phyloP scores from a whole-genome alignment of 2,329 filamentous ascomycete species.

The Pezicula neosporulosa region DNA sequence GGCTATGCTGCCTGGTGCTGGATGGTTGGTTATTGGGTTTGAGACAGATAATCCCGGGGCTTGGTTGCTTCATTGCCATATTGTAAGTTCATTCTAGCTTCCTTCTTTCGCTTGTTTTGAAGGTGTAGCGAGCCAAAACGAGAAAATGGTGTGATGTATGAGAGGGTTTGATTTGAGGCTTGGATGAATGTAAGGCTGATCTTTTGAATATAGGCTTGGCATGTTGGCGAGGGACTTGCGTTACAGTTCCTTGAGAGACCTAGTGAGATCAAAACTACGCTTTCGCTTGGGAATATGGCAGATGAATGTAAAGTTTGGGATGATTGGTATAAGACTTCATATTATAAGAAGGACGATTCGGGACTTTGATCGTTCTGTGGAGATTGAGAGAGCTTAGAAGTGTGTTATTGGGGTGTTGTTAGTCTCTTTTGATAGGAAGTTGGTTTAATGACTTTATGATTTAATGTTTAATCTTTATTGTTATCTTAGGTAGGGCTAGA shows the following conservation, averaged over 20 bases:
- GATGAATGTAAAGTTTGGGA: conserved; percentile 5
- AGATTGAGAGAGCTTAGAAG: neutral
- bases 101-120: no score
- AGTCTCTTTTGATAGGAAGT: no score
- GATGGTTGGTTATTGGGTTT: neutral
- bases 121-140: no score
- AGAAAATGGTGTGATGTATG: no score
- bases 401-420: neutral
- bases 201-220: conserved; percentile 6
- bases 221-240: conserved; percentile 11
- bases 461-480: no score
- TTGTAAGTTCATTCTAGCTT: neutral
- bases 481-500: no score
- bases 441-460: no score
- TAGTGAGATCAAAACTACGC: neutral
- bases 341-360: conserved; percentile 6
- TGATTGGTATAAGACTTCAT: neutral
- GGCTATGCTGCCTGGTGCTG: conserved; percentile 32
- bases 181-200: no score
- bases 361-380: neutral
- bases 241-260: conserved; percentile 15
- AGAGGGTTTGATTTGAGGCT: no score
- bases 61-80: conserved; percentile 10
- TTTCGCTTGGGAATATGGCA: neutral
- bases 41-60: neutral